A percentile compares a stretch with the other conserved stretches of the same genome.
These are phyloP conservation scores for Aspergillus calidoustus DNA, from an alignment of 2,329 filamentous ascomycete species.

Conservation along the genomic window DNA sequence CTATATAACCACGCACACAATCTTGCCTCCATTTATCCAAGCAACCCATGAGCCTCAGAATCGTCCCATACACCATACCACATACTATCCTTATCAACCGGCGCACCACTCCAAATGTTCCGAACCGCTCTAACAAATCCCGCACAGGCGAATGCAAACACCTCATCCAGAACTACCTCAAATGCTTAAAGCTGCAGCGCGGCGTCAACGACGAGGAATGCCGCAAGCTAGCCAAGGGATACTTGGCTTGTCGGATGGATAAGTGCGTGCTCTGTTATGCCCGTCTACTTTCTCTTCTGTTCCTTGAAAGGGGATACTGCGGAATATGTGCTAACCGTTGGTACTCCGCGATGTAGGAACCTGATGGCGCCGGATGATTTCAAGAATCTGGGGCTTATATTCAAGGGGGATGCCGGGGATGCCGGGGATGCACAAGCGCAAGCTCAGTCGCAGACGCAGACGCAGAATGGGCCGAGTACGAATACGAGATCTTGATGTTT, in stretches of 20 bases:
- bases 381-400: conserved; percentile 83
- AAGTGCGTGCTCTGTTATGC: conserved; percentile 60
- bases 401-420: conserved; percentile 45
- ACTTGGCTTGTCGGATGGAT: conserved; percentile 93
- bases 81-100: background rate
- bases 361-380: conserved; percentile 96
- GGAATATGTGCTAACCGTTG: background rate
- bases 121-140: background rate
- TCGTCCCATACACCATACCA: background rate
- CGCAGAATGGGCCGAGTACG: background rate
- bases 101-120: background rate
- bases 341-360: conserved; percentile 62
- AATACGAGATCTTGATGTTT: background rate
- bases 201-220: conserved; percentile 89
- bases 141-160: conserved; percentile 83
- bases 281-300: background rate
- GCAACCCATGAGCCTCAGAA: background rate
- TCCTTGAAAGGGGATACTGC: too few relatives aligned
- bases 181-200: conserved; percentile 80
- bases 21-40: background rate
- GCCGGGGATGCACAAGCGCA: background rate
- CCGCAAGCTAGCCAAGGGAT: conserved; percentile 82
- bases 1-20: too few relatives aligned
- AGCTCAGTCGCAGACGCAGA: background rate
- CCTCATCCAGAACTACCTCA: conserved; percentile 82